Evolutionary conservation across 1,139 yeast genomes (phyloP).

Genomic region (Pichia sp.): DNA sequence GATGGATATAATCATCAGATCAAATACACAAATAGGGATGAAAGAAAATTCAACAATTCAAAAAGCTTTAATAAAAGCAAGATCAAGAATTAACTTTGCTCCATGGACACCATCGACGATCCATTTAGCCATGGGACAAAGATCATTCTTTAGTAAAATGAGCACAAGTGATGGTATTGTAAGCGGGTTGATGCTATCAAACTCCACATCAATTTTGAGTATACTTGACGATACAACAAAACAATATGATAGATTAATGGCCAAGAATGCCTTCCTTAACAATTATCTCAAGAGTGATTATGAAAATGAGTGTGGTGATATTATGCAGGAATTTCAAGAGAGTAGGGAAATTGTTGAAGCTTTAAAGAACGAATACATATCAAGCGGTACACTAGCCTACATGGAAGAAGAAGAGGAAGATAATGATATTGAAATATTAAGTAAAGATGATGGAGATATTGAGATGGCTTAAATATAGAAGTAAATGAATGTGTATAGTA

Average conservation of each 20-base stretch:
- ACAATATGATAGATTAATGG: slow-evolving; percentile 76
- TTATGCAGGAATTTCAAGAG: slow-evolving; percentile 71
- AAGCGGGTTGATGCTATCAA: slow-evolving; percentile 73
- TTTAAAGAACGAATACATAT: slow-evolving; percentile 66
- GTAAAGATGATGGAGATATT: not conserved
- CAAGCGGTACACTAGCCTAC: slow-evolving; percentile 51
- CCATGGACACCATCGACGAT: slow-evolving; percentile 84
- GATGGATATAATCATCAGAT: slow-evolving; percentile 72
- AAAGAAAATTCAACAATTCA: slow-evolving; percentile 54
- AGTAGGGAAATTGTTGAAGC: slow-evolving; percentile 66
- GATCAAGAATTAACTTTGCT: slow-evolving; percentile 72
- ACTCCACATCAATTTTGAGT: slow-evolving; percentile 64
- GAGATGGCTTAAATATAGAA: not conserved
- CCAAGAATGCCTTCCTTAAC: slow-evolving; percentile 78
- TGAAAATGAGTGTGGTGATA: slow-evolving; percentile 41
- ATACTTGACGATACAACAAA: slow-evolving; percentile 60
- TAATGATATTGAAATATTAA: not conserved
- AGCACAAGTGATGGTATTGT: slow-evolving; percentile 29
- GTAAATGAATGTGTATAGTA: not conserved
- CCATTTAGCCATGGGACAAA: slow-evolving; percentile 70
- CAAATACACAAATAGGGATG: slow-evolving; percentile 27
- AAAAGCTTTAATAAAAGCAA: slow-evolving; percentile 71
- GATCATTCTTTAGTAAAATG: slow-evolving; percentile 50
- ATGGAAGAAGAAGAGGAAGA: slow-evolving; percentile 34
- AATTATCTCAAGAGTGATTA: slow-evolving; percentile 54